These are phyloP conservation scores for Talaromyces sp. DNA, from an alignment of 2,329 filamentous ascomycete genomes.

Conservation along the genomic window DNA sequence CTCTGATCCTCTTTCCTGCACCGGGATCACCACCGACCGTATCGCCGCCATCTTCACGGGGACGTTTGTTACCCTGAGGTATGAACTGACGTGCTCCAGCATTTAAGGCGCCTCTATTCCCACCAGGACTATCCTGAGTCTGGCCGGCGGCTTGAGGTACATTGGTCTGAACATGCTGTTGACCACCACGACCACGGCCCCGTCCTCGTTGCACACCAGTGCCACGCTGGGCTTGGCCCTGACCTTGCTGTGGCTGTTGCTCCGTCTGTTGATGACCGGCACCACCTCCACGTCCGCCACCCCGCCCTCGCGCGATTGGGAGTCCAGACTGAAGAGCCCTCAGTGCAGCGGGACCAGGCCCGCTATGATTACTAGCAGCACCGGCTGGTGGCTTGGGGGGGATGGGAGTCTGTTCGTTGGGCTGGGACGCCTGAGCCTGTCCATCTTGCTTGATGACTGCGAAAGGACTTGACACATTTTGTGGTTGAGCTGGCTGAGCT, in stretches of 20 bases:
- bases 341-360: conserved; percentile 39
- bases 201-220: conserved; percentile 31
- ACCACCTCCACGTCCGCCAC: conserved; percentile 29
- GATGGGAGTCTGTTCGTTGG: conserved; percentile 26
- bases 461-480: conserved; percentile 24
- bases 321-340: conserved; percentile 44
- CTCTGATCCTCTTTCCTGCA: conserved; percentile 47
- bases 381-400: conserved; percentile 31
- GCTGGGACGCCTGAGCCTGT: conserved; percentile 12
- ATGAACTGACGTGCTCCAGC: conserved; percentile 54
- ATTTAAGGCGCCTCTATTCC: conserved; percentile 44
- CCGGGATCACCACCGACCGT: conserved; percentile 26
- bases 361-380: conserved; percentile 23
- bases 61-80: conserved; percentile 55
- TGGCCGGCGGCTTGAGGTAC: conserved; percentile 27
- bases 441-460: conserved; percentile 23
- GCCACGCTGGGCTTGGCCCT: conserved; percentile 12
- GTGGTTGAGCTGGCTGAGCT: conserved; percentile 6
- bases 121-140: conserved; percentile 27
- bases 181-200: conserved; percentile 34
- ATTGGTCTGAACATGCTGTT: conserved; percentile 29
- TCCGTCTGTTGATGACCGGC: background rate
- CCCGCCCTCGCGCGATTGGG: conserved; percentile 42
- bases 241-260: conserved; percentile 12
- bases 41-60: conserved; percentile 49